A percentile compares a stretch with the other conserved stretches of the same genome.
phyloP scores from a whole-genome alignment of 2,329 filamentous ascomycete genomes.

The Aspergillus fumigatiaffinis region DNA sequence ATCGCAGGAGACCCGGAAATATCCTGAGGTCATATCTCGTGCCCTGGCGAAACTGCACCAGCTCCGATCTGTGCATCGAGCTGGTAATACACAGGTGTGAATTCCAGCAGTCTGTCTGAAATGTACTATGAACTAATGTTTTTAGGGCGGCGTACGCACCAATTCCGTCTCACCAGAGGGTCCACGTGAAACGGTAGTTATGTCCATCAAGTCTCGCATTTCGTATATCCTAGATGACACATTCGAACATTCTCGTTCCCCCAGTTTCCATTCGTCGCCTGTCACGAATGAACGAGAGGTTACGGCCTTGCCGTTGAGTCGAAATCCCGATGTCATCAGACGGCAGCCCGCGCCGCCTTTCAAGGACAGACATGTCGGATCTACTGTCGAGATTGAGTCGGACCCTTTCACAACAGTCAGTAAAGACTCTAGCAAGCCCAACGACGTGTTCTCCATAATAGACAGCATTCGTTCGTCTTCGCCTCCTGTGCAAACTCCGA shows the following conservation, averaged over 20 bases:
- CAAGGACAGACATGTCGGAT: constrained; percentile 61
- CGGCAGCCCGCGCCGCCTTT: constrained; percentile 33
- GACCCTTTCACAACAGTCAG: constrained; percentile 43
- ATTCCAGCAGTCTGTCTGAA: constrained; percentile 1
- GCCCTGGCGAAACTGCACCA: constrained; percentile 58
- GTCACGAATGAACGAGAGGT: constrained; percentile 17
- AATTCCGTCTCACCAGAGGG: background rate
- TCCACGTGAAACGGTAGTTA: constrained; percentile 1
- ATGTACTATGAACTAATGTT: constrained; percentile 3
- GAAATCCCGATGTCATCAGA: constrained; percentile 24
- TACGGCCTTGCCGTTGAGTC: constrained; percentile 17
- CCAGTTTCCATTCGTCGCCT: constrained; percentile 27
- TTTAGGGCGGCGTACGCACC: background rate
- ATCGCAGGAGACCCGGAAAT: constrained; percentile 55
- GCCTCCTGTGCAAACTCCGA: constrained; percentile 24
- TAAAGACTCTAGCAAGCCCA: constrained; percentile 68
- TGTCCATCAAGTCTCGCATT: constrained; percentile 13
- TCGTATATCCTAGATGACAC: constrained; percentile 14
- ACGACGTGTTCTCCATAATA: constrained; percentile 63
- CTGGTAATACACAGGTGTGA: constrained; percentile 24
- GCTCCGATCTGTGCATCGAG: constrained; percentile 46
- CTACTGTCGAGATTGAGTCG: constrained; percentile 64
- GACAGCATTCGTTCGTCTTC: constrained; percentile 58
- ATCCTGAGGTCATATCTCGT: constrained; percentile 60
- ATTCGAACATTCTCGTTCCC: constrained; percentile 7